Base-by-base conservation (phyloP, 2,329 filamentous ascomycete species). In the Talaromyces sp. region DNA sequence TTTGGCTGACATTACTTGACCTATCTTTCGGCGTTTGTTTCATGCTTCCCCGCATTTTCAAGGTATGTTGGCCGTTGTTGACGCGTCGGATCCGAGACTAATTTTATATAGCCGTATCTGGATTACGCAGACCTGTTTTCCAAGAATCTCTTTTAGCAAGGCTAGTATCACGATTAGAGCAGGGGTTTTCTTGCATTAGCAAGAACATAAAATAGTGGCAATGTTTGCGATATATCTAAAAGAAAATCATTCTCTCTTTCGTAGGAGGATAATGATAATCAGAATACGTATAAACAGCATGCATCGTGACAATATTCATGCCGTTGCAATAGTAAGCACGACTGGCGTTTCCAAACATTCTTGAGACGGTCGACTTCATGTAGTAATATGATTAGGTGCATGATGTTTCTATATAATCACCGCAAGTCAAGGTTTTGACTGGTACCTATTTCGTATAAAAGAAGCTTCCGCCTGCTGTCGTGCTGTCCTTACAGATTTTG, bases 401-500 rank as follows among this genome's bases (percentile, higher is more conserved):
- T 25, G 11, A 16, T 16, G 3, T 1, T 1, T 48, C 5, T 48
- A 21, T 25, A 48, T 8, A 25, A 48, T 16, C 14, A 14, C 1
- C 7, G n/a, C 7, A 5, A 48, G 1, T 48, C 8, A 48, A 16
- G 5, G 28, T 5, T 48, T 48, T 12, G 44, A 48, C 14, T 33
- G n/a, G 54, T 44, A 35, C 35, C 18, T 25, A 54, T 52, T 28
- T n/a, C 61, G 55, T 25, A 59, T 23, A 46, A 59, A 60, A 18
- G 61, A 59, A 16, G 61, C 61, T 54, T 55, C 56, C 35, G 65
- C 65, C 39, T 69, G 62, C 33, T 69, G 66, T 4, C 66, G 65
- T 3, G 64, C 68, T 23, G 65, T 67, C 37, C 66, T 65, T 3
- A 73, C 71, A 11, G 71, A 72, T 55, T 71, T 72, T 14, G 72